phyloP scores from a whole-genome alignment of 257 asterid species.

The Penstemon davidsonii region DNA sequence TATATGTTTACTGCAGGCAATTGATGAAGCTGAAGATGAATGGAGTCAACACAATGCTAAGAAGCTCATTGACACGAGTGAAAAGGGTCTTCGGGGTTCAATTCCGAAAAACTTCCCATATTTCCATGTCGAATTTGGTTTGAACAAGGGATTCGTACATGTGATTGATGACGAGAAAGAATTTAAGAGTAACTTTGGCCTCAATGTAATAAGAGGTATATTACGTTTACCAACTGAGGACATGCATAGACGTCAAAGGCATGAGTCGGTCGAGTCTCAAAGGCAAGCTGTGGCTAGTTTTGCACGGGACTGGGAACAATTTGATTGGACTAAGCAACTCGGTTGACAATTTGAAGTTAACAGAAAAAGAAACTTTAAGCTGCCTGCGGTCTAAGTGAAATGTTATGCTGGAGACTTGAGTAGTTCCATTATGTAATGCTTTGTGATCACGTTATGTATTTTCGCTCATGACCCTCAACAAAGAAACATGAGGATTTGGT shows the following conservation, averaged over 20 bases:
- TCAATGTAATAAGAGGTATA: slow-evolving; percentile 82
- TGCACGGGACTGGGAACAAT: slow-evolving; percentile 68
- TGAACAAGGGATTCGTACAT: slow-evolving; percentile 82
- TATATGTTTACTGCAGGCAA: slow-evolving; percentile 55
- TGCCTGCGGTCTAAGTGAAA: not conserved
- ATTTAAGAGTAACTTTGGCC: slow-evolving; percentile 78
- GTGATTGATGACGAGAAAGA: slow-evolving; percentile 84
- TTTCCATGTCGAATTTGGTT: slow-evolving; percentile 92
- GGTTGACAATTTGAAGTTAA: not conserved
- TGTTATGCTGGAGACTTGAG: not conserved
- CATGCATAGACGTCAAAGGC: slow-evolving; percentile 76
- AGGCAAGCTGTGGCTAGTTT: slow-evolving; percentile 69
- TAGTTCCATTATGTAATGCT: too few species aligned
- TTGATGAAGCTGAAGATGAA: slow-evolving; percentile 96
- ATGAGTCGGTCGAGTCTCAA: slow-evolving; percentile 64
- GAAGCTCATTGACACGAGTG: slow-evolving; percentile 91
- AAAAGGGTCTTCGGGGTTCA: slow-evolving; percentile 76
- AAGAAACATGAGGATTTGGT: too few species aligned
- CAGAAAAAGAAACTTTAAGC: too few species aligned
- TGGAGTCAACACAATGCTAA: slow-evolving; percentile 98
- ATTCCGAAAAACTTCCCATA: slow-evolving; percentile 93
- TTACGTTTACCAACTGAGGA: slow-evolving; percentile 81
- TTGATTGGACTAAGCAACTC: slow-evolving; percentile 90
- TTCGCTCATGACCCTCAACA: too few species aligned
- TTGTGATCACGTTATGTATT: too few species aligned